phyloP scores from a whole-genome alignment of 345 rosid genomes.

The Murraya koenigii region DNA sequence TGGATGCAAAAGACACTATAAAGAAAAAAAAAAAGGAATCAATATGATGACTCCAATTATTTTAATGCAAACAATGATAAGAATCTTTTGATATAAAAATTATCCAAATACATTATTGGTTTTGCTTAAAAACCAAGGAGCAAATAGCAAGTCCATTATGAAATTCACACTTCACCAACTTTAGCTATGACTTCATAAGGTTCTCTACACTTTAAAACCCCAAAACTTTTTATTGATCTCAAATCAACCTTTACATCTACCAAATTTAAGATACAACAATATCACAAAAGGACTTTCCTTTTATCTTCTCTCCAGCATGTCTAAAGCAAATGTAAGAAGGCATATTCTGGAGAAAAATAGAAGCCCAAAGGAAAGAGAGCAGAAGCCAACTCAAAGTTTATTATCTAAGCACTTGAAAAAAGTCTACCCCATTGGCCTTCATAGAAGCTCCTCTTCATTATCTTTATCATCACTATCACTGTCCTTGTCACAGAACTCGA shows the following conservation, averaged over 20 bases:
- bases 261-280: constrained; percentile 8
- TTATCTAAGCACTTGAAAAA: constrained; percentile 73
- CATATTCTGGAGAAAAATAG: constrained; percentile 41
- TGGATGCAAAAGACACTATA: not conserved
- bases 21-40: not conserved
- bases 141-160: constrained; percentile 24
- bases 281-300: not conserved
- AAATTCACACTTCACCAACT: constrained; percentile 74
- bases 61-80: not conserved
- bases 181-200: constrained; percentile 8
- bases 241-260: constrained; percentile 19
- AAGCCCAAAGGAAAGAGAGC: constrained; percentile 29
- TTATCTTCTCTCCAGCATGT: constrained; percentile 30
- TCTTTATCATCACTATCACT: constrained; percentile 75
- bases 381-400: constrained; percentile 41
- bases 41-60: not conserved
- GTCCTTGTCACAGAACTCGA: constrained; percentile 83
- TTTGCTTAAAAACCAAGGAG: constrained; percentile 40
- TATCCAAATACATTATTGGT: not conserved
- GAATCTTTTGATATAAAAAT: not conserved
- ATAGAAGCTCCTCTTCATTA: constrained; percentile 69
- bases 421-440: constrained; percentile 74
- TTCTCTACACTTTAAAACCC: constrained; percentile 7
- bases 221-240: constrained; percentile 6
- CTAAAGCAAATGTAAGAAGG: constrained; percentile 33